Conservation (phyloP, 371 early-diverging fungal genomes). For the Gilbertella persicaria region DNA sequence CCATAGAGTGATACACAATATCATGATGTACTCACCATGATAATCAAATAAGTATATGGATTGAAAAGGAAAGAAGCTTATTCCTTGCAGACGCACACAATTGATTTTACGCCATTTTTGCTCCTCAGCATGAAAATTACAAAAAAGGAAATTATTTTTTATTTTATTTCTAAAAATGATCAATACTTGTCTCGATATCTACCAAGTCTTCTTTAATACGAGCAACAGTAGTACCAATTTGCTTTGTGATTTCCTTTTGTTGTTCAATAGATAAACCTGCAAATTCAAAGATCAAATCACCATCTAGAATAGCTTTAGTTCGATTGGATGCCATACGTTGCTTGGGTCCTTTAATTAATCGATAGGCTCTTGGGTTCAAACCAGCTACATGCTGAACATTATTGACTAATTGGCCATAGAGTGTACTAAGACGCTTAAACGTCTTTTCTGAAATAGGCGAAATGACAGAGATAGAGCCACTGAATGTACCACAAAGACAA, state of each 20-base stretch:
- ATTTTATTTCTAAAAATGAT: slow-evolving; percentile 67
- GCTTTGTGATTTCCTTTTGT: slow-evolving; percentile 86
- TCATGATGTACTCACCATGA: slow-evolving; percentile 2
- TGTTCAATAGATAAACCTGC: slow-evolving; percentile 65
- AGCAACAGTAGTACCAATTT: slow-evolving; percentile 83
- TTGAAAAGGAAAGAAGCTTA: slow-evolving; percentile 8
- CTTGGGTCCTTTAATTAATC: slow-evolving; percentile 56
- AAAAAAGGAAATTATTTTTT: slow-evolving; percentile 1
- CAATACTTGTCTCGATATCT: slow-evolving; percentile 67
- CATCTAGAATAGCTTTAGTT: slow-evolving; percentile 79
- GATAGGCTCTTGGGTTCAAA: slow-evolving; percentile 89
- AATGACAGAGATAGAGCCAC: slow-evolving; percentile 75
- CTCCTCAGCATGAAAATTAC: background rate
- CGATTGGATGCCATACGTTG: slow-evolving; percentile 69
- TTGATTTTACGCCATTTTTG: background rate
- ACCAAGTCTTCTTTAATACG: slow-evolving; percentile 84
- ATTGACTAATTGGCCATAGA: slow-evolving; percentile 81
- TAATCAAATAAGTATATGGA: slow-evolving; percentile 9
- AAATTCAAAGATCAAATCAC: slow-evolving; percentile 79
- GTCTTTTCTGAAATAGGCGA: slow-evolving; percentile 87
- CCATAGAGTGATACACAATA: too few relatives aligned
- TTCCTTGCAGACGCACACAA: background rate
- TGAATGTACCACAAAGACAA: slow-evolving; percentile 58
- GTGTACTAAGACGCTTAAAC: slow-evolving; percentile 80
- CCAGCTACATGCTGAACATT: slow-evolving; percentile 84